Evolutionary conservation across 2,329 filamentous ascomycete species (phyloP), one percentile per base, ranked within the genome.

Genomic region (Cladosporium sphaerospermum): DNA sequence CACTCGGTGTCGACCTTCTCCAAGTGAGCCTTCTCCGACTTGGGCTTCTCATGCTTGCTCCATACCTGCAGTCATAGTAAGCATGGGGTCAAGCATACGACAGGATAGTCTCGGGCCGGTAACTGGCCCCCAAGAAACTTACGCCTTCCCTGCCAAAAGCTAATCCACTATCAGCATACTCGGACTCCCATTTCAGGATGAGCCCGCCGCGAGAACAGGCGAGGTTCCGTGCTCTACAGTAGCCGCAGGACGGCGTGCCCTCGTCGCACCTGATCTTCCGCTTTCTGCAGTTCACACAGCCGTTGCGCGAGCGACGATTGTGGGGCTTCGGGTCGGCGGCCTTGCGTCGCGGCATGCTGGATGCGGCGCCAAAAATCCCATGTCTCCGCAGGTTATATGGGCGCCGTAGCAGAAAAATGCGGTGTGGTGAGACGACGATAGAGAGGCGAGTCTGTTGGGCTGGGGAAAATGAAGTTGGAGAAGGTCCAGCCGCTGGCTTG

Each of bases 81-180:
- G 48, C 32, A 51, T 10, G 2, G 14, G 10, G 13, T 14, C 39
- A 43, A 4, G 10, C 39, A 41, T 13, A 49, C 9, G 33, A 48
- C 43, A 33, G 49, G 23, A 28, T 7, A 7, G 23, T 28, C 23
- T 28, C 23, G 23, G 23, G 23, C 23, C 23, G 7, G 23, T 4
- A 7, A 28, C 23, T 28, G 23, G 23, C 23, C 23, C 23, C 23
- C 23, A 28, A 28, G 23, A 28, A 70, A 72, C 72, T 73, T 34
- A 73, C 66, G 34, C 72, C 72, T 19, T 69, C 62, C 48, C 72
- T 64, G 4, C 72, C 72, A 60, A 74, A 74, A 4, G 72, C 71
- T 48, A 71, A 57, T 9, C 72, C 72, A 8, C 69, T 69, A 48
- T 64, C 69, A 48, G 58, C 59, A 55, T 72, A 74, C 52, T 74